Conservation (phyloP, 306 rosid genomes). For the Quercus bicolor region DNA sequence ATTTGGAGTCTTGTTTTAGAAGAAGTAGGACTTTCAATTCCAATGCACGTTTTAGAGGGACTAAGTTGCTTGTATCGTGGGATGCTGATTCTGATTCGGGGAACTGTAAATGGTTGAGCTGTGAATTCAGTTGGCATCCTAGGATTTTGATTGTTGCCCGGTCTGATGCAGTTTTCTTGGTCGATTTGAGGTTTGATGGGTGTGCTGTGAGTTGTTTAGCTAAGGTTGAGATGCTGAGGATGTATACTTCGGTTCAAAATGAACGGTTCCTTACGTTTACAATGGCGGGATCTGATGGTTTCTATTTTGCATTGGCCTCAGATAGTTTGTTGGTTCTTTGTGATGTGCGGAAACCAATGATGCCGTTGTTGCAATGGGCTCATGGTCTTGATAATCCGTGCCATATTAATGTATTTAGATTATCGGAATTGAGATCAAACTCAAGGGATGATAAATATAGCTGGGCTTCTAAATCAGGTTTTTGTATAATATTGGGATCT, state of each 20-base stretch:
- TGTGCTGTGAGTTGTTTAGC: slow-evolving; percentile 42
- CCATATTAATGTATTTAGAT: slow-evolving; percentile 37
- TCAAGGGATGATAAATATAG: slow-evolving; percentile 32
- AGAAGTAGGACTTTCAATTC: background rate
- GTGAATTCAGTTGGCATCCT: slow-evolving; percentile 74
- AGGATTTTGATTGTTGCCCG: slow-evolving; percentile 53
- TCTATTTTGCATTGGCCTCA: slow-evolving; percentile 54
- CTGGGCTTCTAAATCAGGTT: slow-evolving; percentile 59
- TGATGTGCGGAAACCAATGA: slow-evolving; percentile 60
- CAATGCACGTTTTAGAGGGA: slow-evolving; percentile 34
- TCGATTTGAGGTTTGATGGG: slow-evolving; percentile 47
- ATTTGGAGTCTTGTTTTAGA: slow-evolving; percentile 36
- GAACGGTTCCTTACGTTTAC: slow-evolving; percentile 56
- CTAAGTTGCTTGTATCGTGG: slow-evolving; percentile 48
- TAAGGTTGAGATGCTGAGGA: slow-evolving; percentile 45
- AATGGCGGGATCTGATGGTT: slow-evolving; percentile 41
- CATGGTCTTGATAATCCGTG: slow-evolving; percentile 52
- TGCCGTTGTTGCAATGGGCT: slow-evolving; percentile 60
- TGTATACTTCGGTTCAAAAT: slow-evolving; percentile 31
- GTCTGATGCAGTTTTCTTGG: slow-evolving; percentile 59
- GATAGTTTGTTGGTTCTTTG: slow-evolving; percentile 48
- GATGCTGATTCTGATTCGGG: slow-evolving; percentile 22
- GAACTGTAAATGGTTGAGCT: slow-evolving; percentile 48
- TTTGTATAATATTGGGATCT: slow-evolving; percentile 64
- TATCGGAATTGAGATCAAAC: slow-evolving; percentile 60